Evolutionary conservation across 1,284 basidiomycete species (phyloP), one percentile per base, ranked within the genome.

Genomic region (Ceraceosorus bombacis): DNA sequence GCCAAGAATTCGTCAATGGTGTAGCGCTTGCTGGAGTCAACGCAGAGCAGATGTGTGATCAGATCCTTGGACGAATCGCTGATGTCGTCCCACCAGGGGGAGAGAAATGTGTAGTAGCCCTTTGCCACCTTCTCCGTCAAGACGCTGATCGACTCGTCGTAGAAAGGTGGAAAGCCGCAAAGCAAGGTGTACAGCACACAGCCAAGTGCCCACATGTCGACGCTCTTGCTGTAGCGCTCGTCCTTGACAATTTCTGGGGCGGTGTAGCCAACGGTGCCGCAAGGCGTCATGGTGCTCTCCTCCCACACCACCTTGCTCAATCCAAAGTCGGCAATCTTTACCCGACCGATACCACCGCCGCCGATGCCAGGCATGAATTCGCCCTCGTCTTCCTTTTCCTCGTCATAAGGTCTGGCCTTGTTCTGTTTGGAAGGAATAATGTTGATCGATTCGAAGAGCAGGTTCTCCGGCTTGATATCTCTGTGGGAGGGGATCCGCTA

Each of bases 211-310:
- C 95, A 99, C 95, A 98, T 98, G 78, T 99, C 95, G 59, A 98
- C 95, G 72, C 88, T 90, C 81, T 96, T 97, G 78, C 88, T 90
- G 78, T 99, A 99, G 37, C 94, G 85, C 81, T 99, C 93, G 78
- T 98, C 95, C 81, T 97, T 97, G 74, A 99, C 95, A 66, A 99
- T 99, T 80, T 99, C 95, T 2, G 95, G 95, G 4, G 95, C 95
- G 2, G 95, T 98, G 80, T 99, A 99, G 5, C 95, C 95, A 38
- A 98, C 94, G 1, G 95, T 99, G 40, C 95, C 95, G 75, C 95
- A 99, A 17, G 95, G 95, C 37, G 95, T 99, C 88, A 92, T 95
- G 8, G 95, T 99, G 79, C 95, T 88, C 78, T 97, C 91, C 77
- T 95, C 89, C 95, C 95, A 99, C 5, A 99, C 91, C 58, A 98